phyloP scores from a whole-genome alignment of 805 yeast genomes.

The Groenewaldozyma tartarivorans region DNA sequence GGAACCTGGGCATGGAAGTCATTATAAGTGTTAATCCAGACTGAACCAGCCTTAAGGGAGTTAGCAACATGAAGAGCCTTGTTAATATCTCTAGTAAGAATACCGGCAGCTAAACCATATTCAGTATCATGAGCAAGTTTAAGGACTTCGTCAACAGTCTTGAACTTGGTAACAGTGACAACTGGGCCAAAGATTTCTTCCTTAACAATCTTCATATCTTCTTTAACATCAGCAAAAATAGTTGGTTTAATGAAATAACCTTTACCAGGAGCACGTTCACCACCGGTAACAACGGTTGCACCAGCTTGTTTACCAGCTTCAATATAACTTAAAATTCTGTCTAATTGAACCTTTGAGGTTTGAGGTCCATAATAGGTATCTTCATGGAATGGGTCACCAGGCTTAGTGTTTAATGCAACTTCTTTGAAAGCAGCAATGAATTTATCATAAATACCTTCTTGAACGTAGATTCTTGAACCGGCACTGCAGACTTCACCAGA shows the following conservation, averaged over 20 bases:
- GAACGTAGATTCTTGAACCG: constrained; percentile 83
- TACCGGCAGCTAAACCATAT: constrained; percentile 78
- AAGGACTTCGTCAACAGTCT: constrained; percentile 57
- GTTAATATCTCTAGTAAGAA: constrained; percentile 59
- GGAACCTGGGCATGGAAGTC: constrained; percentile 62
- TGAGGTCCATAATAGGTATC: constrained; percentile 83
- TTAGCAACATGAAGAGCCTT: constrained; percentile 57
- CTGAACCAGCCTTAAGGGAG: constrained; percentile 55
- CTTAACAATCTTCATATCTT: constrained; percentile 54
- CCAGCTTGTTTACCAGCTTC: constrained; percentile 75
- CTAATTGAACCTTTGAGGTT: constrained; percentile 67
- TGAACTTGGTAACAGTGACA: constrained; percentile 58
- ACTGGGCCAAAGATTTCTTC: constrained; percentile 93
- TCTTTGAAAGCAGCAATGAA: constrained; percentile 48
- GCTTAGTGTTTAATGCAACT: constrained; percentile 36
- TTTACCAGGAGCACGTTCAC: constrained; percentile 37
- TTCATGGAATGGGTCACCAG: constrained; percentile 73
- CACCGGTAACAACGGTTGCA: constrained; percentile 74
- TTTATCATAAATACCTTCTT: constrained; percentile 71
- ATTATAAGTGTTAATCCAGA: constrained; percentile 66
- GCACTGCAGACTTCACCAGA: constrained; percentile 97
- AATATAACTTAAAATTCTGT: constrained; percentile 65
- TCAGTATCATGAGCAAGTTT: constrained; percentile 62
- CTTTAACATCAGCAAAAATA: constrained; percentile 60
- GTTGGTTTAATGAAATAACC: constrained; percentile 75